A percentile compares a stretch with the other conserved stretches of the same genome.
Conservation (phyloP, 2,329 filamentous ascomycete species). For the Colletotrichum siamense region DNA sequence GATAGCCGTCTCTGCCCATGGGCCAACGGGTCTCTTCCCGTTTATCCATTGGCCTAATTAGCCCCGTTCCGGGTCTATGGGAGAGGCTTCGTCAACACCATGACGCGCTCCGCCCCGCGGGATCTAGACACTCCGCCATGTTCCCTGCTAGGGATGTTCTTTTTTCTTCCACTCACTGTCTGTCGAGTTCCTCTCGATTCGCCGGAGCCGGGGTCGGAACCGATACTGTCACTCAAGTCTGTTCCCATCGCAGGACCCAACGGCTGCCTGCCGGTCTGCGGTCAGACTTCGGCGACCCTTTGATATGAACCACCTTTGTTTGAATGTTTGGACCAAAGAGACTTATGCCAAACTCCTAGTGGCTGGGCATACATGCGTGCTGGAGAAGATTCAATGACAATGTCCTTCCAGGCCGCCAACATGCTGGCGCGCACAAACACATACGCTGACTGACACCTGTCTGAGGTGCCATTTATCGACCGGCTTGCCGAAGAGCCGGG, state of each 20-base stretch:
- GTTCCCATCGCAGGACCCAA: neutral
- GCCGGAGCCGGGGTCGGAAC: conserved; percentile 5
- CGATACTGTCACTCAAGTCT: neutral
- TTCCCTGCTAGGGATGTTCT: neutral
- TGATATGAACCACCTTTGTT: neutral
- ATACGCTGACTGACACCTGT: conserved; percentile 4
- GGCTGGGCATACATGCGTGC: neutral
- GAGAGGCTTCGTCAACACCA: neutral
- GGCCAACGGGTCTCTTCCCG: neutral
- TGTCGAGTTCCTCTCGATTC: neutral
- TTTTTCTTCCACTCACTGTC: neutral
- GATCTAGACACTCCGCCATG: neutral
- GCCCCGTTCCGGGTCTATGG: neutral
- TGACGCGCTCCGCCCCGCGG: neutral
- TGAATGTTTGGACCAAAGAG: neutral
- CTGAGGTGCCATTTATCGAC: conserved; percentile 5
- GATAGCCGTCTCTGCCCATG: too few relatives aligned
- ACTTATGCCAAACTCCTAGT: neutral
- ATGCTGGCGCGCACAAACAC: neutral
- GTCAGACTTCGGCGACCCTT: neutral
- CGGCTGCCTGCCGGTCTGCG: neutral
- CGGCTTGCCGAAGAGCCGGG: neutral
- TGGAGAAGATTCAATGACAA: neutral
- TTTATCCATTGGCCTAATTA: neutral
- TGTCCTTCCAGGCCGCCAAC: neutral